phyloP scores from a whole-genome alignment of 495 filamentous ascomycete genomes.

The Podospora pseudocomata region DNA sequence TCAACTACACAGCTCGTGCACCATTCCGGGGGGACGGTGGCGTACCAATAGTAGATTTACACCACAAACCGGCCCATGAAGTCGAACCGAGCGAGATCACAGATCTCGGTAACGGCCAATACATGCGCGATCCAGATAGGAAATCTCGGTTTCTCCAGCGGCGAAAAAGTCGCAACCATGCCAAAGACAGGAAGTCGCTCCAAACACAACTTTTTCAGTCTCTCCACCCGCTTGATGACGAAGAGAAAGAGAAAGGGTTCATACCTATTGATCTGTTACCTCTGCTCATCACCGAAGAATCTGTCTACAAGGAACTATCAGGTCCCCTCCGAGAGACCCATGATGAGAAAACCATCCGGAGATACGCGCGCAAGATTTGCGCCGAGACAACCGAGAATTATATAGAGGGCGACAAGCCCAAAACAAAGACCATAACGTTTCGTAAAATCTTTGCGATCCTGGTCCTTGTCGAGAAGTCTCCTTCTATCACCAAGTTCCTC shows the following conservation, averaged over 20 bases:
- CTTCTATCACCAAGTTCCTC: slow-evolving; percentile 20
- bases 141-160: too few relatives aligned
- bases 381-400: neutral
- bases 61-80: neutral
- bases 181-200: too few relatives aligned
- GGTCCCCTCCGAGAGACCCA: neutral
- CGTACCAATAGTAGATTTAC: neutral
- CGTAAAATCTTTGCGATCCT: slow-evolving; percentile 28
- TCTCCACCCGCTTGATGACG: neutral
- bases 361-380: neutral
- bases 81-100: neutral
- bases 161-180: neutral
- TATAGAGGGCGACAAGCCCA: neutral
- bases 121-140: too few relatives aligned
- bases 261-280: neutral
- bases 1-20: neutral
- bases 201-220: neutral
- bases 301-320: neutral
- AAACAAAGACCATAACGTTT: neutral
- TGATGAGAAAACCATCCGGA: neutral
- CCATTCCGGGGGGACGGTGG: neutral
- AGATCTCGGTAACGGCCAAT: neutral
- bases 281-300: neutral
- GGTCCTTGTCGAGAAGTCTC: slow-evolving; percentile 16
- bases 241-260: neutral